Percentiles rank a stretch among this genome's conserved stretches.
phyloP scores from a whole-genome alignment of 2,329 filamentous ascomycete species.

The Neofusicoccum cordaticola region DNA sequence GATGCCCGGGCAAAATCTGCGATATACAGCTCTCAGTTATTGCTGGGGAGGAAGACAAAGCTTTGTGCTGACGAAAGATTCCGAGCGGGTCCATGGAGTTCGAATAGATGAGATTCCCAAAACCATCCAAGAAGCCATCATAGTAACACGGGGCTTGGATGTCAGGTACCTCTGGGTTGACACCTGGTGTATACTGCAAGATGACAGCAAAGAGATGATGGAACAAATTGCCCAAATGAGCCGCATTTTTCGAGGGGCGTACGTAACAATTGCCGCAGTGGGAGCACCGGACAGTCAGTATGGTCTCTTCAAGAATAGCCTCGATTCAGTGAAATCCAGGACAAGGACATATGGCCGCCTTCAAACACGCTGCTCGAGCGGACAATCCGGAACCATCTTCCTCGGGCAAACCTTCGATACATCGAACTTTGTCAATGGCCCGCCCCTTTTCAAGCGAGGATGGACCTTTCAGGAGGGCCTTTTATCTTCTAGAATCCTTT shows the following conservation, averaged over 20 bases:
- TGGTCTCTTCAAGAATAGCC: neutral
- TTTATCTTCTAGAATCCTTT: slow-evolving; percentile 10
- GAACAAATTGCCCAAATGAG: neutral
- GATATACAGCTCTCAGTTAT: neutral
- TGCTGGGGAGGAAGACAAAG: neutral
- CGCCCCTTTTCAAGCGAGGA: slow-evolving; percentile 2
- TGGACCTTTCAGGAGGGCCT: slow-evolving; percentile 18
- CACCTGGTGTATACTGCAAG: neutral
- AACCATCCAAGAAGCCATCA: neutral
- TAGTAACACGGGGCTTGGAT: neutral
- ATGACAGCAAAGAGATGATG: neutral
- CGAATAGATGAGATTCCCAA: neutral
- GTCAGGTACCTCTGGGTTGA: neutral
- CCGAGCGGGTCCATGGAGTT: neutral
- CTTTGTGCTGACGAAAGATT: neutral
- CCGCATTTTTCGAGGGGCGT: neutral
- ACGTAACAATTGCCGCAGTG: neutral
- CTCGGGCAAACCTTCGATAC: too few species aligned
- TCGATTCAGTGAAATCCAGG: too few species aligned
- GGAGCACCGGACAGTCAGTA: neutral
- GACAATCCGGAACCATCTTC: too few species aligned
- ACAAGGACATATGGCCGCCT: too few species aligned
- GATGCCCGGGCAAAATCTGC: neutral
- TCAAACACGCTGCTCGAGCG: too few species aligned
- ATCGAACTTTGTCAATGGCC: too few species aligned